phyloP scores from a whole-genome alignment of 257 asterid genomes.

The Fraxinus anomala region DNA sequence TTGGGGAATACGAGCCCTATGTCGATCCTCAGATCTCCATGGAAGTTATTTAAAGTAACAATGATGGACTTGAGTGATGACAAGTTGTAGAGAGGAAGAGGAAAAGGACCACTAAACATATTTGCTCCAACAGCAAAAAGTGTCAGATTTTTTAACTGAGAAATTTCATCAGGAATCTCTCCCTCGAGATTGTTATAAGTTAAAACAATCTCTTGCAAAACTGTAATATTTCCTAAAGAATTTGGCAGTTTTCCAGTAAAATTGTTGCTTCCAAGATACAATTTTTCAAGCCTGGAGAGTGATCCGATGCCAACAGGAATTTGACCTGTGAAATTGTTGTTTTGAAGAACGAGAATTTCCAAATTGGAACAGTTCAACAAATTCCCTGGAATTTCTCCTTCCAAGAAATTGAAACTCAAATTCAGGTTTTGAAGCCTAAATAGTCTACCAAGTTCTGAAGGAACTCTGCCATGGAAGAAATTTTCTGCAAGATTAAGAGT shows the following conservation, averaged over 20 bases:
- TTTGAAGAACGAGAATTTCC: not conserved
- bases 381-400: not conserved
- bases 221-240: not conserved
- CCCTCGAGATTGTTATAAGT: not conserved
- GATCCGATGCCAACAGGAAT: not conserved
- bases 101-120: not conserved
- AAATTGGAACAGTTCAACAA: not conserved
- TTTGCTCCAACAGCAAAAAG: not conserved
- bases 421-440: not conserved
- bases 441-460: not conserved
- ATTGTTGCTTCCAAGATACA: not conserved
- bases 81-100: not conserved
- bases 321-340: not conserved
- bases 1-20: not conserved
- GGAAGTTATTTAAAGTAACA: too few relatives aligned
- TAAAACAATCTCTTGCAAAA: not conserved
- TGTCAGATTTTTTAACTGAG: not conserved
- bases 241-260: not conserved
- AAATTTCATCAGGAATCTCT: not conserved
- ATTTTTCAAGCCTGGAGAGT: not conserved
- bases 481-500: not conserved
- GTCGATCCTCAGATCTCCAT: not conserved
- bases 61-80: not conserved
- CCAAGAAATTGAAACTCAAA: not conserved
- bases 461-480: not conserved